These are phyloP conservation scores for Serendipita indica DNA, from an alignment of 768 basidiomycete genomes.

Conservation along the genomic window DNA sequence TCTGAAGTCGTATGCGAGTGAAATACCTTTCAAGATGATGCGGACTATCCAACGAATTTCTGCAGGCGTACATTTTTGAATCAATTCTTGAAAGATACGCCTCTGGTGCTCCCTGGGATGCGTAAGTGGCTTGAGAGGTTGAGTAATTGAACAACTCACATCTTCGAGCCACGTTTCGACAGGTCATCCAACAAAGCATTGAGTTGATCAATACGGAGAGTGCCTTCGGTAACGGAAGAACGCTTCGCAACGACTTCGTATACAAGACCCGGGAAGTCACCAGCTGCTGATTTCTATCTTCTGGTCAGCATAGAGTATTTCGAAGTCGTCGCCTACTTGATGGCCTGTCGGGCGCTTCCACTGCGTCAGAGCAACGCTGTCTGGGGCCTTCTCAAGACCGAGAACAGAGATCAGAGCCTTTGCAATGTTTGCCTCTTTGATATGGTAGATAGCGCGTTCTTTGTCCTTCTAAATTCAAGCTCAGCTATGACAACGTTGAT, in stretches of 20 bases:
- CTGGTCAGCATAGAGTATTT: neutral
- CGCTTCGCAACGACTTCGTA: constrained; percentile 76
- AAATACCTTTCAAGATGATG: constrained; percentile 80
- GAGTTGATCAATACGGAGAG: constrained; percentile 65
- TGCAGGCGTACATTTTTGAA: constrained; percentile 50
- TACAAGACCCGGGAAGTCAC: constrained; percentile 78
- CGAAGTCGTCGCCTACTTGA: constrained; percentile 31
- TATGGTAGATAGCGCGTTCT: constrained; percentile 79
- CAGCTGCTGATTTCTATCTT: constrained; percentile 45
- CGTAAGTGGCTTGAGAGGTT: neutral
- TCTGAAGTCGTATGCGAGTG: neutral
- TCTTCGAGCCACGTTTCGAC: constrained; percentile 53
- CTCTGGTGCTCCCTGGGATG: constrained; percentile 51
- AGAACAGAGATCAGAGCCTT: constrained; percentile 86
- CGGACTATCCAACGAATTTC: constrained; percentile 96
- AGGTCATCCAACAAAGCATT: constrained; percentile 73
- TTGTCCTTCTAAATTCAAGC: constrained; percentile 59
- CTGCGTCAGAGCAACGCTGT: constrained; percentile 66
- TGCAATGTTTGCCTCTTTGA: constrained; percentile 90
- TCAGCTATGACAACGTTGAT: constrained; percentile 10
- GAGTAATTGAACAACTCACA: constrained; percentile 32
- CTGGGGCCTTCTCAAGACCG: constrained; percentile 67
- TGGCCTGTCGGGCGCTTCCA: constrained; percentile 77
- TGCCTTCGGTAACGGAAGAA: constrained; percentile 62
- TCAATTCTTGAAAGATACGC: constrained; percentile 54